phyloP scores from a whole-genome alignment of 768 basidiomycete genomes.

The Boletus sp. region DNA sequence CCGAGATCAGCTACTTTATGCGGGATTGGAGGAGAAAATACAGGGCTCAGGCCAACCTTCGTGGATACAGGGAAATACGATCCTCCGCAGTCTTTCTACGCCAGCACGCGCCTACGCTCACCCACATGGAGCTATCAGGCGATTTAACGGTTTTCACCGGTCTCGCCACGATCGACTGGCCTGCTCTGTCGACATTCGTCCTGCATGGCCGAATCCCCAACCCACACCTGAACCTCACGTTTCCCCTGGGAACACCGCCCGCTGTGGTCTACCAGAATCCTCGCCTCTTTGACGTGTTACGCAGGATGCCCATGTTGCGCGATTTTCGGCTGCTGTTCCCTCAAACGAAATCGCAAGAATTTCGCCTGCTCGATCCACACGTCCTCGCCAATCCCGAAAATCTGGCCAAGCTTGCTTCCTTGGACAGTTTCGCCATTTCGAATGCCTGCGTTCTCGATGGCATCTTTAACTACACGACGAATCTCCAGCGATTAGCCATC shows the following conservation, averaged over 20 bases:
- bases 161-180: constrained; percentile 33
- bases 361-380: constrained; percentile 25
- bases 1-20: constrained; percentile 35
- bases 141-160: constrained; percentile 27
- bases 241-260: constrained; percentile 9
- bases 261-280: neutral
- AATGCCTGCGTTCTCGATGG: constrained; percentile 34
- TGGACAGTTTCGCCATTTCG: constrained; percentile 36
- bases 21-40: constrained; percentile 37
- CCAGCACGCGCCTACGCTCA: constrained; percentile 28
- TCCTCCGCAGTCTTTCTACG: constrained; percentile 31
- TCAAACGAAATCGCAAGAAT: constrained; percentile 27
- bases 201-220: constrained; percentile 32
- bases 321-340: constrained; percentile 35
- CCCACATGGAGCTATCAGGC: constrained; percentile 33
- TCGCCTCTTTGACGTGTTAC: constrained; percentile 29
- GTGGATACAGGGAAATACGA: constrained; percentile 29
- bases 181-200: constrained; percentile 27
- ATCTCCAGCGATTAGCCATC: constrained; percentile 30
- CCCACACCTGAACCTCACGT: constrained; percentile 9
- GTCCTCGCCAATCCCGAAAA: constrained; percentile 20
- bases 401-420: constrained; percentile 31
- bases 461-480: constrained; percentile 30
- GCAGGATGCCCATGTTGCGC: constrained; percentile 29
- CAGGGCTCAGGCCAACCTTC: constrained; percentile 30